Percentiles rank a stretch among this genome's conserved stretches.
Conservation (phyloP, 257 asterid species). For the Henckelia pumila region DNA sequence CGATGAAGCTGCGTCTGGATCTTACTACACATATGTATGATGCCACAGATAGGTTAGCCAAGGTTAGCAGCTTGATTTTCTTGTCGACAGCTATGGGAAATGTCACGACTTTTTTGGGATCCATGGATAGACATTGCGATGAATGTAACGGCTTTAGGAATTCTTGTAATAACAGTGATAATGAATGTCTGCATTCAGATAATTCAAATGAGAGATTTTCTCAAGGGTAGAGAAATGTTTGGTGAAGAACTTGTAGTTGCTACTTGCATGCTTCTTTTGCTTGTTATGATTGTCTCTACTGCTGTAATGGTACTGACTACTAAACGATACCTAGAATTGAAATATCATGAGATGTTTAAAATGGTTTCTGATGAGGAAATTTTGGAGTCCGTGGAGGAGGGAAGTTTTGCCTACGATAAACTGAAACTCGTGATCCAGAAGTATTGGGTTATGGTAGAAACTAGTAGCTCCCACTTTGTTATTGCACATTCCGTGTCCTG, state of each 20-base stretch:
- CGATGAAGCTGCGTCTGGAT: constrained; percentile 2
- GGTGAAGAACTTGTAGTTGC: not conserved
- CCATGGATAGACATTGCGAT: not conserved
- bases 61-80: not conserved
- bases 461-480: constrained; percentile 35
- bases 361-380: not conserved
- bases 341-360: constrained; percentile 29
- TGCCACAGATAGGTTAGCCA: not conserved
- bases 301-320: constrained; percentile 26
- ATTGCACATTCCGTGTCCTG: constrained; percentile 30
- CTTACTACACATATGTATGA: not conserved
- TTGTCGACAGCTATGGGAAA: constrained; percentile 3
- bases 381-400: not conserved
- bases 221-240: not conserved
- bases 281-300: not conserved
- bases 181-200: constrained; percentile 12
- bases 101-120: not conserved
- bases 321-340: constrained; percentile 26
- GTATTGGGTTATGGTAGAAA: constrained; percentile 36
- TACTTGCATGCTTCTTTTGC: not conserved
- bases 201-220: not conserved
- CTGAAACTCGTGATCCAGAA: constrained; percentile 22
- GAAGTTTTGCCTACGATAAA: constrained; percentile 3
- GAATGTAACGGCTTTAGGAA: constrained; percentile 11
- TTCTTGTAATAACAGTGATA: constrained; percentile 19